These are phyloP conservation scores for Taphrina sp. DNA, from an alignment of 1,139 yeast genomes.

Conservation along the genomic window DNA sequence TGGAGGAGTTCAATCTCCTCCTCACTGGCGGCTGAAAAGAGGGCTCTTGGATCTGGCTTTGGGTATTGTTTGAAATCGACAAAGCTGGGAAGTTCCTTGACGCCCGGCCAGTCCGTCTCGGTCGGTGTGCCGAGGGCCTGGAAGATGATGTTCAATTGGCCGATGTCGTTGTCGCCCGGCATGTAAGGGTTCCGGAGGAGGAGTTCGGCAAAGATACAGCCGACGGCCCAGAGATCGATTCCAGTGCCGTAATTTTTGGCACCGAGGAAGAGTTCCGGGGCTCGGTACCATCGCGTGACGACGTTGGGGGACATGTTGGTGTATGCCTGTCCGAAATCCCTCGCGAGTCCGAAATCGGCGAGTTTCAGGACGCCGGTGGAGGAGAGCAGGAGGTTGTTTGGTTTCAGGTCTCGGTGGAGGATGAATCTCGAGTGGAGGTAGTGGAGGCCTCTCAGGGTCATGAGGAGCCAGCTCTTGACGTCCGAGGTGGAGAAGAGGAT, in stretches of 20 bases:
- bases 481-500: conserved; percentile 81
- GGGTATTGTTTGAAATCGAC: conserved; percentile 30
- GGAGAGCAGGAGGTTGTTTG: conserved; percentile 84
- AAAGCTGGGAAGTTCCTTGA: conserved; percentile 71
- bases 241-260: conserved; percentile 86
- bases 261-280: conserved; percentile 88
- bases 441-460: conserved; percentile 91
- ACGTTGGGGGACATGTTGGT: conserved; percentile 58
- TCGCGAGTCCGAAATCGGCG: conserved; percentile 64
- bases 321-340: conserved; percentile 40
- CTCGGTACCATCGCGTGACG: conserved; percentile 95
- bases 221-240: conserved; percentile 91
- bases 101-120: conserved; percentile 88
- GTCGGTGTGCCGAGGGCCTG: conserved; percentile 96
- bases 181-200: conserved; percentile 93
- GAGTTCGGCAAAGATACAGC: conserved; percentile 91
- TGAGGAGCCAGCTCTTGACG: conserved; percentile 87
- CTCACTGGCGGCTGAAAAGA: conserved; percentile 34
- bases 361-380: conserved; percentile 87
- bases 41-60: conserved; percentile 35
- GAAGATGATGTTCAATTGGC: conserved; percentile 86
- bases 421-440: conserved; percentile 92
- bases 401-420: conserved; percentile 64
- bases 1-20: conserved; percentile 23
- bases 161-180: conserved; percentile 87